phyloP scores from a whole-genome alignment of 305 asterid species.

The Fraxinus xanthoxyloides region DNA sequence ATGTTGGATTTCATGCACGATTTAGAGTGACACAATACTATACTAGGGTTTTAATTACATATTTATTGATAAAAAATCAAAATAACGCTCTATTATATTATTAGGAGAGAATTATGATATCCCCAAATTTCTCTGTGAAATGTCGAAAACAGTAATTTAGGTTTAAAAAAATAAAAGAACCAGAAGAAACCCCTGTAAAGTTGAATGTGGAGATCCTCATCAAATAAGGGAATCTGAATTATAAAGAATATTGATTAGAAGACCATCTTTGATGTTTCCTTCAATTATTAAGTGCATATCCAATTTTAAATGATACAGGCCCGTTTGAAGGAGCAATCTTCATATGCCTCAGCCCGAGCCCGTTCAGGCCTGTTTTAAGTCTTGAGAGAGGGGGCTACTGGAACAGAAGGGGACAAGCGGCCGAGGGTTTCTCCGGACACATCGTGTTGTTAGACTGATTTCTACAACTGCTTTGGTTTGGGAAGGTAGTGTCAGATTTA shows the following conservation, averaged over 20 bases:
- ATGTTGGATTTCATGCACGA: not conserved
- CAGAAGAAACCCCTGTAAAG: not conserved
- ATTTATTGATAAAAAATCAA: not conserved
- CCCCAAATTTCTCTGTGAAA: not conserved
- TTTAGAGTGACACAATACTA: not conserved
- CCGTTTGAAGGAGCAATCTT: not conserved
- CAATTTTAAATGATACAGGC: not conserved
- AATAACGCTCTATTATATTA: not conserved
- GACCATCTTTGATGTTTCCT: not conserved
- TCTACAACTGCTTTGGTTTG: not conserved
- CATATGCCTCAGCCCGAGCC: not conserved
- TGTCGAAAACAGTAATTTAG: not conserved
- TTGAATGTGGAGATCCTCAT: not conserved
- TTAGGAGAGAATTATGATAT: not conserved
- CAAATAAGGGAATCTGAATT: not conserved
- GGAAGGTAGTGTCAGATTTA: not conserved
- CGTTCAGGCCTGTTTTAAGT: not conserved
- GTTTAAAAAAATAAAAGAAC: not conserved
- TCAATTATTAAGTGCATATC: not conserved
- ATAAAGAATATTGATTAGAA: not conserved
- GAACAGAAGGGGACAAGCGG: not conserved
- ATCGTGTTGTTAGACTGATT: not conserved
- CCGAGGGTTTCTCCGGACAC: not conserved
- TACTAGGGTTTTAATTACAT: too few relatives aligned
- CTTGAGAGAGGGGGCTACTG: not conserved